Evolutionary conservation across 208 protist genomes (phyloP).

Genomic region (Blastocrithidia nonstop): DNA sequence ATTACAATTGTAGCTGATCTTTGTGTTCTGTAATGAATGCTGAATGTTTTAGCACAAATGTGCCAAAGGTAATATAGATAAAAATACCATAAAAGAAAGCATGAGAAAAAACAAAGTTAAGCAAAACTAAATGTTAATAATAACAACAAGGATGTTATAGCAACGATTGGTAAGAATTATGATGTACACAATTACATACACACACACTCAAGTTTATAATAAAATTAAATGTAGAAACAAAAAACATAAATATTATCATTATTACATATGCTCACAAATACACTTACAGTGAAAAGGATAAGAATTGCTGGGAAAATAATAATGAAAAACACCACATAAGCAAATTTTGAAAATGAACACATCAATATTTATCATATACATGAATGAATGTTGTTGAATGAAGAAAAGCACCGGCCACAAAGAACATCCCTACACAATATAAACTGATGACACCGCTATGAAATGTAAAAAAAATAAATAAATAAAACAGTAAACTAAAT

Average conservation of each 20-base stretch:
- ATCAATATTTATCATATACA: no score
- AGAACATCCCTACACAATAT: no score
- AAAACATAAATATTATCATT: neutral
- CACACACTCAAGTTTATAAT: neutral
- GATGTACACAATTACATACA: constrained; percentile 2
- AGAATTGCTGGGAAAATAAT: neutral
- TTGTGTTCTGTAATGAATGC: no score
- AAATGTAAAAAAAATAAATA: constrained; percentile 1
- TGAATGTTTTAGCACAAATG: neutral
- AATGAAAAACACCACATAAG: neutral
- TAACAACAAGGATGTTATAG: no score
- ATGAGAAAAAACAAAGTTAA: neutral
- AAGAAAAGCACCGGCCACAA: no score
- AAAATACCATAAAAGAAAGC: neutral
- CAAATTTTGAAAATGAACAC: no score
- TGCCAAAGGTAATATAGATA: constrained; percentile 1
- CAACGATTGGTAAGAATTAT: no score
- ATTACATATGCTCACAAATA: constrained; percentile 1
- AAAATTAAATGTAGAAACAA: neutral
- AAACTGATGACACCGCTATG: no score
- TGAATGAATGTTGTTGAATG: no score
- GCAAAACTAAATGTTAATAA: constrained; percentile 3
- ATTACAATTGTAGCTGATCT: no score
- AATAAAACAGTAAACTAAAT: no score
- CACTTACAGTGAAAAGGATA: neutral